A percentile compares a stretch with the other conserved stretches of the same genome.
Evolutionary conservation across 1,284 basidiomycete species (phyloP).

Genomic region (Sutorius eximius): DNA sequence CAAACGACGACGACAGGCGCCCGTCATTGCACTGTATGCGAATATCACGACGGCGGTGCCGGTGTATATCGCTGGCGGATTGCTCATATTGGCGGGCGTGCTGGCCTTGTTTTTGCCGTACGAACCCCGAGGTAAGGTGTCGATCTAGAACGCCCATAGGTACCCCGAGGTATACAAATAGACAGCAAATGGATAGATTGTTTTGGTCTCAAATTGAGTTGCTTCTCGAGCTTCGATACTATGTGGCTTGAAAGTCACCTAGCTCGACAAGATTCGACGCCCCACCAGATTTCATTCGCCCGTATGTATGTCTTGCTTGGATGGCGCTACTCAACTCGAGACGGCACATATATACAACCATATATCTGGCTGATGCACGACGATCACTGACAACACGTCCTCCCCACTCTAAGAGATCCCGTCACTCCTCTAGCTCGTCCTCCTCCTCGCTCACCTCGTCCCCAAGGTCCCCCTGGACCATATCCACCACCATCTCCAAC

Average conservation of each 20-base stretch:
- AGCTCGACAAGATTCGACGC: not conserved
- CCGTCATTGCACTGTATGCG: slow-evolving; percentile 71
- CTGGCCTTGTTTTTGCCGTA: slow-evolving; percentile 74
- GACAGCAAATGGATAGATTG: not conserved
- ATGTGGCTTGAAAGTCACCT: not conserved
- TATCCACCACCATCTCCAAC: slow-evolving; percentile 62
- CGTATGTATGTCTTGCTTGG: not conserved
- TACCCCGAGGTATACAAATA: not conserved
- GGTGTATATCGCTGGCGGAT: slow-evolving; percentile 73
- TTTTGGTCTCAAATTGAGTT: not conserved
- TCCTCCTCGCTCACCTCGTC: slow-evolving; percentile 41
- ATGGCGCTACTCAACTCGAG: not conserved
- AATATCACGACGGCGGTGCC: slow-evolving; percentile 66
- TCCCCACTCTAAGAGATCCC: not conserved
- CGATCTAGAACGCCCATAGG: slow-evolving; percentile 40
- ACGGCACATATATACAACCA: not conserved
- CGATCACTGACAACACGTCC: not conserved
- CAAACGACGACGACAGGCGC: slow-evolving; percentile 45
- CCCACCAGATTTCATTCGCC: not conserved
- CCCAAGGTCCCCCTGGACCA: slow-evolving; percentile 54
- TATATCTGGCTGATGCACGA: not conserved
- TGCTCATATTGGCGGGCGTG: slow-evolving; percentile 65
- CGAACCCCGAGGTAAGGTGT: slow-evolving; percentile 71
- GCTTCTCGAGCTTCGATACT: not conserved
- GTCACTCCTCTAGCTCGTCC: slow-evolving; percentile 40